A percentile compares a stretch with the other conserved stretches of the same genome.
Evolutionary conservation across 1,284 basidiomycete genomes (phyloP).

Genomic region (Meripilus lineatus): DNA sequence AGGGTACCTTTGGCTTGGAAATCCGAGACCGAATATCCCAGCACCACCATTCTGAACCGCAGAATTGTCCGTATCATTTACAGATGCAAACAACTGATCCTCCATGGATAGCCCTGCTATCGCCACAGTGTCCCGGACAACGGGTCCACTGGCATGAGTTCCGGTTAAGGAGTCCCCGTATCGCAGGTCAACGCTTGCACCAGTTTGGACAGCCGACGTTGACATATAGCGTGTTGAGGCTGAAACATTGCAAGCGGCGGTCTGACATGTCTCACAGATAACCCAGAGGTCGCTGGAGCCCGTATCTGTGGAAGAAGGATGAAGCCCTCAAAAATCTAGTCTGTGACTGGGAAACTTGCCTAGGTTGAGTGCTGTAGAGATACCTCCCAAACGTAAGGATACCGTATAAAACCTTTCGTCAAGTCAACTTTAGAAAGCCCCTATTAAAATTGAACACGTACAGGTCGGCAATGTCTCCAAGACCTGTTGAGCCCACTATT

Average conservation of each 20-base stretch:
- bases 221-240: constrained; percentile 20
- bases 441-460: constrained; percentile 14
- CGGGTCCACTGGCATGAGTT: constrained; percentile 31
- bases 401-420: constrained; percentile 25
- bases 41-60: constrained; percentile 31
- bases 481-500: constrained; percentile 17
- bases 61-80: constrained; percentile 32
- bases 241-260: constrained; percentile 18
- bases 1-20: constrained; percentile 30
- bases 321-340: not conserved
- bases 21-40: constrained; percentile 37
- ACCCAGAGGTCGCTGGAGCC: constrained; percentile 30
- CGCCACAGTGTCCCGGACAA: constrained; percentile 30
- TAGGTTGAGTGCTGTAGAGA: constrained; percentile 24
- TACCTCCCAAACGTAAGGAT: constrained; percentile 22
- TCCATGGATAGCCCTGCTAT: constrained; percentile 32
- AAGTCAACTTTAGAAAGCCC: not conserved
- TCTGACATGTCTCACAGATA: constrained; percentile 24
- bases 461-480: constrained; percentile 24
- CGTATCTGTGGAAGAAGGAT: constrained; percentile 19
- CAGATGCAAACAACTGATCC: constrained; percentile 30
- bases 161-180: constrained; percentile 35
- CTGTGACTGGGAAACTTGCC: constrained; percentile 16
- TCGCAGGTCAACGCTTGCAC: constrained; percentile 24
- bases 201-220: constrained; percentile 22